Evolutionary conservation across 2,329 filamentous ascomycete genomes (phyloP).

Genomic region (Tolypocladium tundrense): DNA sequence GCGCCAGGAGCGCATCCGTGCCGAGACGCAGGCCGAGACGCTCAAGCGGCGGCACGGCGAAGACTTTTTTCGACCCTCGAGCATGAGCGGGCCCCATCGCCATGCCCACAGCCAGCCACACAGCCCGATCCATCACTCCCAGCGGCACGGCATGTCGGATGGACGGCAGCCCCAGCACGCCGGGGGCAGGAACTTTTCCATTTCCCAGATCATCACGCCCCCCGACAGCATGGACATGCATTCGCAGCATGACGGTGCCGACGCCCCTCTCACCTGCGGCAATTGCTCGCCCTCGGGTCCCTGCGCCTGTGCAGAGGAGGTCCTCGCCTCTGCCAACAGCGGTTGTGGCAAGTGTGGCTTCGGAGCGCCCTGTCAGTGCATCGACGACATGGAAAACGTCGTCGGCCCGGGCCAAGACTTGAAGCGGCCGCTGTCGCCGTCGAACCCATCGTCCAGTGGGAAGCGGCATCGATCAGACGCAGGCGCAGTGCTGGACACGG

Average conservation of each 20-base stretch:
- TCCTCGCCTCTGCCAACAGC: slow-evolving; percentile 38
- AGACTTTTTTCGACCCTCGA: slow-evolving; percentile 15
- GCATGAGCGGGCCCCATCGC: slow-evolving; percentile 13
- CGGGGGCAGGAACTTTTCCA: slow-evolving; percentile 35
- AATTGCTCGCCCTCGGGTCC: slow-evolving; percentile 40
- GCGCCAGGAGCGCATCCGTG: slow-evolving; percentile 35
- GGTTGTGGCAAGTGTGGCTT: slow-evolving; percentile 59
- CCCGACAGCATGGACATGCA: slow-evolving; percentile 30
- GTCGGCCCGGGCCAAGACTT: slow-evolving; percentile 23
- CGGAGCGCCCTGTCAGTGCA: slow-evolving; percentile 53
- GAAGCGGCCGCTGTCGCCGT: slow-evolving; percentile 41
- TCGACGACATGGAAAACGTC: slow-evolving; percentile 48
- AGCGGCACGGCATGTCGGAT: slow-evolving; percentile 17
- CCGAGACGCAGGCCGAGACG: slow-evolving; percentile 28
- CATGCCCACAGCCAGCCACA: slow-evolving; percentile 17
- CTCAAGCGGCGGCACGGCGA: slow-evolving; percentile 21
- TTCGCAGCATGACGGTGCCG: slow-evolving; percentile 14
- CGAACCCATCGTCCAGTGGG: slow-evolving; percentile 30
- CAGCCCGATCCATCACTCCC: slow-evolving; percentile 13
- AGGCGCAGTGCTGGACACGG: slow-evolving; percentile 42
- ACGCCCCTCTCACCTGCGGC: slow-evolving; percentile 39
- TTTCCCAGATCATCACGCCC: slow-evolving; percentile 47
- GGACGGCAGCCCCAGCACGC: slow-evolving; percentile 13
- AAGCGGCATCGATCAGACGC: slow-evolving; percentile 41
- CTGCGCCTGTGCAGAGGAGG: slow-evolving; percentile 51